A percentile compares a stretch with the other conserved stretches of the same genome.
phyloP scores from a whole-genome alignment of 2,329 filamentous ascomycete genomes.

The Tolypocladium guangdongense region DNA sequence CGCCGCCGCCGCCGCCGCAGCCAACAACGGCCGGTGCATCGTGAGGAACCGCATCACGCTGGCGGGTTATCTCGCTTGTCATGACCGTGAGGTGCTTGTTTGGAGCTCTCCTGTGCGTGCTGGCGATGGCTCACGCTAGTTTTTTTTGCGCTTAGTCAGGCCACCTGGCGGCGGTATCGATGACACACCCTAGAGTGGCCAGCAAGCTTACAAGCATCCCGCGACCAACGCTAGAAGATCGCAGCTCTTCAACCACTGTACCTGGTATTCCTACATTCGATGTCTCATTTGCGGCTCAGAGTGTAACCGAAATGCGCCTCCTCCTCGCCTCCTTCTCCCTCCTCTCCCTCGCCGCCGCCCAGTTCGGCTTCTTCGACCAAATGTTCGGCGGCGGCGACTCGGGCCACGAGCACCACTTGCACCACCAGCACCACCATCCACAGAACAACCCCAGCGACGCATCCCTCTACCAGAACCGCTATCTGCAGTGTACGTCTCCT shows the following conservation, averaged over 20 bases:
- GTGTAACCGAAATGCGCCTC: constrained; percentile 17
- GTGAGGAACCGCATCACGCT: constrained; percentile 33
- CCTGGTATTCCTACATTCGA: not conserved
- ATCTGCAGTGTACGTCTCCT: constrained; percentile 47
- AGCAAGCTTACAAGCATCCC: not conserved
- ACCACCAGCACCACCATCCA: constrained; percentile 34
- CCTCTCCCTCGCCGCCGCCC: constrained; percentile 53
- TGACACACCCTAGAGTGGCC: not conserved
- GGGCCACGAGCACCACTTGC: constrained; percentile 22
- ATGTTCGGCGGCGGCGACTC: constrained; percentile 65
- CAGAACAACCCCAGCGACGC: constrained; percentile 82
- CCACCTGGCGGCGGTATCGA: not conserved
- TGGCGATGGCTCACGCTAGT: not conserved
- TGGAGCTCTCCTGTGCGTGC: not conserved
- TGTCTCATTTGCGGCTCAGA: not conserved
- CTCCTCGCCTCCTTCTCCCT: constrained; percentile 44
- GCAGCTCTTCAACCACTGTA: not conserved
- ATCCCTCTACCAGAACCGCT: constrained; percentile 62
- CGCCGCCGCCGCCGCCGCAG: constrained; percentile 23
- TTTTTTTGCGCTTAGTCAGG: constrained; percentile 3
- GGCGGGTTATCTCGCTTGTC: constrained; percentile 17
- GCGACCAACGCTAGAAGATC: not conserved
- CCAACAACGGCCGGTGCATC: constrained; percentile 34
- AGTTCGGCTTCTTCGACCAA: constrained; percentile 95
- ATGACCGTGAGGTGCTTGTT: not conserved